Conservation (phyloP, 495 filamentous ascomycete species). For the Lepraria neglecta region DNA sequence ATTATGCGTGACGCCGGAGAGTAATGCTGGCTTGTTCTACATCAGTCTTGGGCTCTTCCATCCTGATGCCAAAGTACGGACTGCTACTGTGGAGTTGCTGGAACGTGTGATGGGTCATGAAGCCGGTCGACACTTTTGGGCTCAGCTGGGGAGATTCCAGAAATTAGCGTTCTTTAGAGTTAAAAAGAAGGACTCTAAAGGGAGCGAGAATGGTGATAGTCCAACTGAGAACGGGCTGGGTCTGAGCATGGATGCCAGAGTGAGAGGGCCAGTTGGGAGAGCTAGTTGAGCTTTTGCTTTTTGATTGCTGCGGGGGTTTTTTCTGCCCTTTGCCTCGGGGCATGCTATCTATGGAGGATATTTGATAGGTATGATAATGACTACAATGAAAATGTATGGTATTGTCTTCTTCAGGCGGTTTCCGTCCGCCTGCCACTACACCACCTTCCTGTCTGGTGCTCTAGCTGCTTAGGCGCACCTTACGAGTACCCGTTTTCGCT, state of each 20-base stretch:
- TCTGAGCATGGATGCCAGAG: slow-evolving; percentile 19
- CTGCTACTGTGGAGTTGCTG: slow-evolving; percentile 70
- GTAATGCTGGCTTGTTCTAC: slow-evolving; percentile 85
- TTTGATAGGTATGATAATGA: neutral
- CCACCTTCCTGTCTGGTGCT: neutral
- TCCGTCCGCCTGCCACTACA: neutral
- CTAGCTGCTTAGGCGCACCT: neutral
- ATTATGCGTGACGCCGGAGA: slow-evolving; percentile 79
- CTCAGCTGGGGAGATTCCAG: slow-evolving; percentile 74
- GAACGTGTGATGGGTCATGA: slow-evolving; percentile 79
- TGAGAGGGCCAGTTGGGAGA: slow-evolving; percentile 10
- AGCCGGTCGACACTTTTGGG: slow-evolving; percentile 91
- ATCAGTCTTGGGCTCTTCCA: slow-evolving; percentile 91
- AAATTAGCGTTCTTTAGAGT: slow-evolving; percentile 57
- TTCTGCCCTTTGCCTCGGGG: neutral
- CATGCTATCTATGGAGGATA: neutral
- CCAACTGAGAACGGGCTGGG: slow-evolving; percentile 12
- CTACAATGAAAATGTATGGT: neutral
- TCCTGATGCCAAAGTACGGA: slow-evolving; percentile 68
- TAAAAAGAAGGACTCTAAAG: slow-evolving; percentile 32
- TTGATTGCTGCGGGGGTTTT: neutral
- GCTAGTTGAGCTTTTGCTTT: neutral
- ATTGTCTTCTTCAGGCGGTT: neutral
- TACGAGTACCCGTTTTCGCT: neutral
- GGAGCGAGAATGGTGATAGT: slow-evolving; percentile 15